Percentiles rank a stretch among this genome's conserved stretches.
These are phyloP conservation scores for Cardamine resedifolia DNA, from an alignment of 345 rosid genomes.

Conservation along the genomic window DNA sequence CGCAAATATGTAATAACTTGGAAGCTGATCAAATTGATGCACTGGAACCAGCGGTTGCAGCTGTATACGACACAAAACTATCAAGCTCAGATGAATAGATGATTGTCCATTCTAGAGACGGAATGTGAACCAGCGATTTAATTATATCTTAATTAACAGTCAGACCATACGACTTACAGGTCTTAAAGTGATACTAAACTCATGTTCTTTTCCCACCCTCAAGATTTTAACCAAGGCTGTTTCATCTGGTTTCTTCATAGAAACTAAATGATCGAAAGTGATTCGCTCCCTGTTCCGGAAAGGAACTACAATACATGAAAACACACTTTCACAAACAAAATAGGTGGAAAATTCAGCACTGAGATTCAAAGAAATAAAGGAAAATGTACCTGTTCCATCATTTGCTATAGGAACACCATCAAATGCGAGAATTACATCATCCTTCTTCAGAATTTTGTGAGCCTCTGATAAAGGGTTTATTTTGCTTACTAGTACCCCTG, in stretches of 20 bases:
- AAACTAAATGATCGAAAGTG: slow-evolving; percentile 83
- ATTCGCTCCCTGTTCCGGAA: slow-evolving; percentile 82
- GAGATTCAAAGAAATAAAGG: not conserved
- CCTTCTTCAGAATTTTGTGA: slow-evolving; percentile 55
- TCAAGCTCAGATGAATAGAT: not conserved
- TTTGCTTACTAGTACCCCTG: slow-evolving; percentile 79
- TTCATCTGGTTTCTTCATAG: slow-evolving; percentile 88
- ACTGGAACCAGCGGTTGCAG: slow-evolving; percentile 87
- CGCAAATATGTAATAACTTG: slow-evolving; percentile 93
- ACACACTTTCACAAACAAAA: not conserved
- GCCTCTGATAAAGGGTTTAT: slow-evolving; percentile 81
- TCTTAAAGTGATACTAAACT: slow-evolving; percentile 52
- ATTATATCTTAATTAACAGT: not conserved
- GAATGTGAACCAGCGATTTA: not conserved
- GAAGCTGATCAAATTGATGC: slow-evolving; percentile 81
- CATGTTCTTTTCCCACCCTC: slow-evolving; percentile 66
- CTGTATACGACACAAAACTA: slow-evolving; percentile 43
- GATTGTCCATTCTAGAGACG: not conserved
- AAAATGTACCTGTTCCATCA: slow-evolving; percentile 75
- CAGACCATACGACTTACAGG: slow-evolving; percentile 58
- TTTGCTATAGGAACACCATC: slow-evolving; percentile 83
- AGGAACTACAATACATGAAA: slow-evolving; percentile 59
- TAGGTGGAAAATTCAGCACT: not conserved
- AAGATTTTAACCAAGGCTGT: slow-evolving; percentile 58
- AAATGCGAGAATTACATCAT: slow-evolving; percentile 73